Conservation (phyloP, 331 rosid genomes). For the Quercus lobata region DNA sequence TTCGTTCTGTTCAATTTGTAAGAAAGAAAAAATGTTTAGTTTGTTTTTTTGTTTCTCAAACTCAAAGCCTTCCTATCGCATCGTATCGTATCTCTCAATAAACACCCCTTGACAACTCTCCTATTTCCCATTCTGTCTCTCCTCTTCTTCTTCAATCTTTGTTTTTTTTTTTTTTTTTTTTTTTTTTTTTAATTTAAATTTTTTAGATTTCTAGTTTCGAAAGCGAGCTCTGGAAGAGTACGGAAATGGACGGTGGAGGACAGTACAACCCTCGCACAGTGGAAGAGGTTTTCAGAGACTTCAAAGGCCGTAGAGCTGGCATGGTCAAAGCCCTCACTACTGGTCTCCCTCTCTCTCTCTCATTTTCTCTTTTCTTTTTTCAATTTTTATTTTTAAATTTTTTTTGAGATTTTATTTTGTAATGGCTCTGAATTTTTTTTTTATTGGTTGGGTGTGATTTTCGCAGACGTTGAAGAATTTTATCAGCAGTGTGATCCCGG, state of each 20-base stretch:
- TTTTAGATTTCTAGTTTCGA: background rate
- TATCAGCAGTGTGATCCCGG: conserved; percentile 64
- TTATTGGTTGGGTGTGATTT: background rate
- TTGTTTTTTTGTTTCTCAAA: background rate
- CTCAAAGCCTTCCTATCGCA: background rate
- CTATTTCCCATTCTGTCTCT: background rate
- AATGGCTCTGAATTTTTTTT: background rate
- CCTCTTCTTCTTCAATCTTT: background rate
- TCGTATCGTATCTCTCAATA: background rate
- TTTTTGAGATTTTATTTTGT: background rate
- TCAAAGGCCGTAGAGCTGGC: conserved; percentile 56
- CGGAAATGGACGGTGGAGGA: conserved; percentile 49
- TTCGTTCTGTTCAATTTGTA: background rate
- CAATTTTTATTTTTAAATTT: background rate
- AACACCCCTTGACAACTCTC: background rate
- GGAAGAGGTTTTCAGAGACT: conserved; percentile 62
- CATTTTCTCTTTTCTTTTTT: background rate
- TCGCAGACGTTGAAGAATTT: conserved; percentile 53
- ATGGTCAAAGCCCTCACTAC: conserved; percentile 62
- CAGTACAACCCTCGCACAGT: conserved; percentile 44
- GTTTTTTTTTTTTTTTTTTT: background rate
- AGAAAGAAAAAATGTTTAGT: too few species aligned
- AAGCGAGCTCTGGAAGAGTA: conserved; percentile 15
- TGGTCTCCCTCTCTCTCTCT: conserved; percentile 20
- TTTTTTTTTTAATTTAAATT: background rate